Evolutionary conservation across 306 rosid species (phyloP).

Genomic region (Acmispon strigosus): DNA sequence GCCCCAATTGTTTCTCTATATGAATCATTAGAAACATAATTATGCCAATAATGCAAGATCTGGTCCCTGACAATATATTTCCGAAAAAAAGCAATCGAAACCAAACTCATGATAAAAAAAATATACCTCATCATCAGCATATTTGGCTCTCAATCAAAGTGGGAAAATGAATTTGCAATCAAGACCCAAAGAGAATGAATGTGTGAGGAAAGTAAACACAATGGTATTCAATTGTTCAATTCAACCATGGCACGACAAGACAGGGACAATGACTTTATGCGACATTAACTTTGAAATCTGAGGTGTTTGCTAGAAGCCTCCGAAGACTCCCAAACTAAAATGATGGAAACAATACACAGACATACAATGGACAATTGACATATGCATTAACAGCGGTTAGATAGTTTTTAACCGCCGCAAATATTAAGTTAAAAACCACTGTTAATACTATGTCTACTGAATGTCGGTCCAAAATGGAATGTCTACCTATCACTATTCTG

Average conservation of each 20-base stretch:
- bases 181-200: background rate
- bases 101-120: background rate
- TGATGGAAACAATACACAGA: too few species aligned
- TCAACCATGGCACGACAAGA: background rate
- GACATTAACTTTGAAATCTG: background rate
- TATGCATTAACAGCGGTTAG: too few species aligned
- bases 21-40: background rate
- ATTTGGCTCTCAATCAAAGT: constrained; percentile 3
- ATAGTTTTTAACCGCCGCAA: too few species aligned
- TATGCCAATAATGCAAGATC: background rate
- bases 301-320: constrained; percentile 11
- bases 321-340: background rate
- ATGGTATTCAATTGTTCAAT: background rate
- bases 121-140: background rate
- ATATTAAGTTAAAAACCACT: too few species aligned
- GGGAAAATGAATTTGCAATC: background rate
- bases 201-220: background rate
- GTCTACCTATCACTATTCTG: too few species aligned
- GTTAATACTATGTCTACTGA: too few species aligned
- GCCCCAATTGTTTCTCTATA: background rate
- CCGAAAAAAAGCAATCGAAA: background rate
- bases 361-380: too few species aligned
- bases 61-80: background rate
- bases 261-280: background rate
- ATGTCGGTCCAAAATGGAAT: too few species aligned